Percentiles rank a stretch among this genome's conserved stretches.
These are phyloP conservation scores for Beta corolliflora DNA, from an alignment of 179 eudicot genomes.

Conservation along the genomic window DNA sequence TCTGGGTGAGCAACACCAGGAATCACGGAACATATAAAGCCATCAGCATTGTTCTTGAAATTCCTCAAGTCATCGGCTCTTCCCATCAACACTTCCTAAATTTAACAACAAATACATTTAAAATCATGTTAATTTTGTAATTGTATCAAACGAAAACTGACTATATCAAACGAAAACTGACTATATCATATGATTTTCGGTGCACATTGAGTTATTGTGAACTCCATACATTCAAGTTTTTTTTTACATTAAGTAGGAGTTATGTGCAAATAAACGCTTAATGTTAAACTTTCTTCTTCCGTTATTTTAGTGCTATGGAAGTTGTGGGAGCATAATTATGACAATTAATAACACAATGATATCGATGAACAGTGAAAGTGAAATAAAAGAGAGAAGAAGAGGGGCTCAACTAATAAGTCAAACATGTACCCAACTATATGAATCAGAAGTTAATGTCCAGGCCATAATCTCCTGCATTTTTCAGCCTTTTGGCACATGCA, in stretches of 20 bases:
- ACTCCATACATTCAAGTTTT: not conserved
- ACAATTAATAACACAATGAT: not conserved
- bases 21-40: conserved; percentile 43
- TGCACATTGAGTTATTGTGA: not conserved
- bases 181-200: too few species aligned
- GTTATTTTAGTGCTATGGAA: too few species aligned
- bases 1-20: conserved; percentile 46
- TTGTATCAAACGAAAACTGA: not conserved
- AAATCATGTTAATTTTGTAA: not conserved
- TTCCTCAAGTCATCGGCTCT: conserved; percentile 55
- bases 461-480: conserved; percentile 10
- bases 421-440: conserved; percentile 8
- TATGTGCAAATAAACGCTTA: too few species aligned
- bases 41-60: conserved; percentile 51
- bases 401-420: conserved; percentile 15
- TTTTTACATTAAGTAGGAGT: too few species aligned
- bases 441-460: conserved; percentile 21
- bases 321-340: not conserved
- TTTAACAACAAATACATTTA: not conserved
- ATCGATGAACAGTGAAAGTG: not conserved
- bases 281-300: too few species aligned
- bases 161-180: too few species aligned
- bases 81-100: conserved; percentile 93
- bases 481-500: conserved; percentile 54
- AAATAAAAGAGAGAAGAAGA: not conserved